Conservation (phyloP, 1,284 basidiomycete genomes). For the Microbotryomycetes sp. region DNA sequence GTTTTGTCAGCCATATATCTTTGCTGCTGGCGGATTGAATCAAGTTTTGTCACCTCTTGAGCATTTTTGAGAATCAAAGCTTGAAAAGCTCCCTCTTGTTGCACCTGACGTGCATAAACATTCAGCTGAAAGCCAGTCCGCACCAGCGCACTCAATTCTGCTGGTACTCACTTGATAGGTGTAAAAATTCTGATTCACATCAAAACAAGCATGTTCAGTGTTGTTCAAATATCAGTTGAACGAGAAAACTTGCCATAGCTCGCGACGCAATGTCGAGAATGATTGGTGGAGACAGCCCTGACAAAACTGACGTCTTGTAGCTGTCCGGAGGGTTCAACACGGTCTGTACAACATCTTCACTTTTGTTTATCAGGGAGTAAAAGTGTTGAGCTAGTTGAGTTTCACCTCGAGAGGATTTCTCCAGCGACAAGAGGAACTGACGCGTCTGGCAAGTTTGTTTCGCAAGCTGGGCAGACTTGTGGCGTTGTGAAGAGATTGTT, state of each 20-base stretch:
- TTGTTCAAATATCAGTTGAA: not conserved
- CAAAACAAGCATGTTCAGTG: no score
- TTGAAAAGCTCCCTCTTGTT: constrained; percentile 23
- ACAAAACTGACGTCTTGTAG: constrained; percentile 22
- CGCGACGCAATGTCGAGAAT: constrained; percentile 40
- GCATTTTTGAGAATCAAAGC: constrained; percentile 19
- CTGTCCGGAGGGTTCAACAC: constrained; percentile 13
- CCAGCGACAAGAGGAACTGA: constrained; percentile 41
- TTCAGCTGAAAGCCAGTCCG: no score
- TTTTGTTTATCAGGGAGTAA: constrained; percentile 37
- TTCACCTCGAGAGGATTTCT: not conserved
- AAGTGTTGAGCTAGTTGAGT: not conserved
- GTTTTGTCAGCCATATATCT: no score
- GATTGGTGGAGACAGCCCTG: constrained; percentile 67
- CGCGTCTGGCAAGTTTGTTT: constrained; percentile 69
- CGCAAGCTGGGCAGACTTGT: constrained; percentile 72
- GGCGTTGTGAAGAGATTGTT: constrained; percentile 69
- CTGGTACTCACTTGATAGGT: constrained; percentile 13
- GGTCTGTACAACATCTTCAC: constrained; percentile 63
- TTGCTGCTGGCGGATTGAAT: no score
- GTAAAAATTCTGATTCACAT: constrained; percentile 27
- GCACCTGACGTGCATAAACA: not conserved
- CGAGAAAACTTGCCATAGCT: not conserved
- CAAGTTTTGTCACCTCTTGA: constrained; percentile 11
- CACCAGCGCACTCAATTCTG: not conserved